Percentiles rank a stretch among this genome's conserved stretches.
These are phyloP conservation scores for Epichloe gansuensis DNA, from an alignment of 2,329 filamentous ascomycete species.

Conservation along the genomic window DNA sequence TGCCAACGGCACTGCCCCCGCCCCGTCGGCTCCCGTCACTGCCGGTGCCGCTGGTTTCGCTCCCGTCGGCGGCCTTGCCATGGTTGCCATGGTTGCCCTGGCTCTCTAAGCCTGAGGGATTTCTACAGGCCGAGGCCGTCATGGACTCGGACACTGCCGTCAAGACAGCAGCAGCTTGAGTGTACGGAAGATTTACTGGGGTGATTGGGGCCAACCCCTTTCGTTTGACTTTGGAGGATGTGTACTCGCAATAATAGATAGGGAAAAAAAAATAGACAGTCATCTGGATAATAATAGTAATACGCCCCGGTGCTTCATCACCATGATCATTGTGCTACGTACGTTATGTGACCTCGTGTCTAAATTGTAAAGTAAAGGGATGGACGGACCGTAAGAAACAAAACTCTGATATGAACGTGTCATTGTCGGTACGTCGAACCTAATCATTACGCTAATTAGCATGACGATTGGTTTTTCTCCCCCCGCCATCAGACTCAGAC, in stretches of 20 bases:
- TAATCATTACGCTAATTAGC: too few relatives aligned
- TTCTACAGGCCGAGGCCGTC: background rate
- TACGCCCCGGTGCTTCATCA: slow-evolving; percentile 2
- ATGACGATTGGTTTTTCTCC: too few relatives aligned
- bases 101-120: slow-evolving; percentile 21
- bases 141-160: background rate
- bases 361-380: too few relatives aligned
- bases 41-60: slow-evolving; percentile 19
- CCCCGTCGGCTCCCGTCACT: slow-evolving; percentile 9
- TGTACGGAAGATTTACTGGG: background rate
- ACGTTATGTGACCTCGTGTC: too few relatives aligned
- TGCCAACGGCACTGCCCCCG: slow-evolving; percentile 9
- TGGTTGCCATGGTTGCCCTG: slow-evolving; percentile 20
- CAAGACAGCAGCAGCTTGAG: background rate
- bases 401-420: too few relatives aligned
- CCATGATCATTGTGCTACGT: too few relatives aligned
- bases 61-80: slow-evolving; percentile 20
- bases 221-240: background rate
- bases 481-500: too few relatives aligned
- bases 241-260: background rate
- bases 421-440: too few relatives aligned
- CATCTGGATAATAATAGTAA: slow-evolving; percentile 14
- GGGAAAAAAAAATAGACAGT: slow-evolving; percentile 9
- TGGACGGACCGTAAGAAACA: too few relatives aligned
- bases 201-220: slow-evolving; percentile 5